Percentiles rank a stretch among this genome's conserved stretches.
Evolutionary conservation across 352 stramenopile genomes (phyloP).

Genomic region (Aphanomyces invadans): DNA sequence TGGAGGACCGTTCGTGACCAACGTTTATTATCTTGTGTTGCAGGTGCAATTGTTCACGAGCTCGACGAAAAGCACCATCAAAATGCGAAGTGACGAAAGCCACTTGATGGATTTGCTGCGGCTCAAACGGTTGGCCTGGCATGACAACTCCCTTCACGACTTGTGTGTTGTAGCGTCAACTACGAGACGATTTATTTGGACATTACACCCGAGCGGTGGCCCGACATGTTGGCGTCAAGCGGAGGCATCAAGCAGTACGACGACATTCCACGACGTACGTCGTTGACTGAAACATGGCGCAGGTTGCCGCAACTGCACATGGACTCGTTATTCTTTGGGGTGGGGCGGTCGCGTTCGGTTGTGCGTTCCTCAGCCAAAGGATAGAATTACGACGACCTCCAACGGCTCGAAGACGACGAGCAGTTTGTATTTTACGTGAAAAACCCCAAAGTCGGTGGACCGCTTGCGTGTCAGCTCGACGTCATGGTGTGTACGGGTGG

Average conservation of each 20-base stretch:
- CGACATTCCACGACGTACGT: neutral
- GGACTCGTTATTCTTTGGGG: slow-evolving; percentile 60
- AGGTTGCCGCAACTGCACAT: slow-evolving; percentile 66
- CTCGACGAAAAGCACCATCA: slow-evolving; percentile 74
- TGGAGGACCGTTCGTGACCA: neutral
- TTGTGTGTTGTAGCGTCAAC: slow-evolving; percentile 35
- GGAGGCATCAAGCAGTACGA: slow-evolving; percentile 38
- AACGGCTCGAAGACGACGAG: slow-evolving; percentile 68
- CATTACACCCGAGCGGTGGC: slow-evolving; percentile 50
- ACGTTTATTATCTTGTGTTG: slow-evolving; percentile 24
- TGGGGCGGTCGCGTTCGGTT: slow-evolving; percentile 24
- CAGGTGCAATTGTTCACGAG: slow-evolving; percentile 67
- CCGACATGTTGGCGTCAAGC: slow-evolving; percentile 57
- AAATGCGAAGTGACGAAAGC: slow-evolving; percentile 72
- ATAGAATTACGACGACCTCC: slow-evolving; percentile 54
- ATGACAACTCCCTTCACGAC: too few relatives aligned
- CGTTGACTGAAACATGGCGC: neutral
- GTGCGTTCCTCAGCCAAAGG: too few relatives aligned
- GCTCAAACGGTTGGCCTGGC: slow-evolving; percentile 47
- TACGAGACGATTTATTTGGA: slow-evolving; percentile 72
- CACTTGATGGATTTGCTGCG: slow-evolving; percentile 66
- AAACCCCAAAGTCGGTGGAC: slow-evolving; percentile 52
- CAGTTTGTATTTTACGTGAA: slow-evolving; percentile 72
- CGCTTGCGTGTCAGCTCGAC: slow-evolving; percentile 52
- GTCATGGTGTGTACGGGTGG: too few relatives aligned